Evolutionary conservation across 2,329 filamentous ascomycete genomes (phyloP), one percentile per base, ranked within the genome.

Genomic region (Hyphodiscus sp.): DNA sequence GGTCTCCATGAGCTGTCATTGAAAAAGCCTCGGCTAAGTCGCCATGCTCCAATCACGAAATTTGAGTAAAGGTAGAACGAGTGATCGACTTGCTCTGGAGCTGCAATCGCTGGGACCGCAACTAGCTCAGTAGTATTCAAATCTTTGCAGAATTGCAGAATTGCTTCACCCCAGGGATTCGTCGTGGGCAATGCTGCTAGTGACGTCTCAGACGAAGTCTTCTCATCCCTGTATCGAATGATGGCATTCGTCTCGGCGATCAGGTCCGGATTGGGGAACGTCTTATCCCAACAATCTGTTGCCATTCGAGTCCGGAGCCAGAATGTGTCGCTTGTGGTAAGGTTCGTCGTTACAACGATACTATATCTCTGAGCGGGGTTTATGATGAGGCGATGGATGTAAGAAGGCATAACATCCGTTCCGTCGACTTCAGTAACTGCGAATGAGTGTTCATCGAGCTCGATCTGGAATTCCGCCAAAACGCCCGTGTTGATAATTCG

Each of bases 361-460:
- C 82, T 85, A 61, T 87, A 88, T 10, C 85, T 76, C 64, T 89
- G 85, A 0, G 84, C 85, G 0, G 84, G 82, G 3, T 82, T 77
- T 20, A 89, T 70, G 49, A 85, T 82, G 47, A 89, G 68, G 56
- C 80, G 77, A 38, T 80, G 73, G 10, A 81, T 76, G 0, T 78
- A 71, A 11, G 72, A 70, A 0, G 84, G 81, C 54, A 81, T 75
- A 0, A 86, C 79, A 29, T 79, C 77, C 1, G 82, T 79, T n/a
- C 85, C 85, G 61, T 89, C 85, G 0, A 87, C 81, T 63, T 88
- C 85, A 11, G 85, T 79, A 45, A 89, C 70, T 38, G 70, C 72
- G 66, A 85, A 80, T 4, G 69, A 73, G 60, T 88, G 85, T 44
- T 79, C 77, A 57, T 88, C 85, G 45, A 88, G 75, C 65, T 82